Evolutionary conservation across 306 rosid genomes (phyloP).

Genomic region (Glycyrrhiza uralensis): DNA sequence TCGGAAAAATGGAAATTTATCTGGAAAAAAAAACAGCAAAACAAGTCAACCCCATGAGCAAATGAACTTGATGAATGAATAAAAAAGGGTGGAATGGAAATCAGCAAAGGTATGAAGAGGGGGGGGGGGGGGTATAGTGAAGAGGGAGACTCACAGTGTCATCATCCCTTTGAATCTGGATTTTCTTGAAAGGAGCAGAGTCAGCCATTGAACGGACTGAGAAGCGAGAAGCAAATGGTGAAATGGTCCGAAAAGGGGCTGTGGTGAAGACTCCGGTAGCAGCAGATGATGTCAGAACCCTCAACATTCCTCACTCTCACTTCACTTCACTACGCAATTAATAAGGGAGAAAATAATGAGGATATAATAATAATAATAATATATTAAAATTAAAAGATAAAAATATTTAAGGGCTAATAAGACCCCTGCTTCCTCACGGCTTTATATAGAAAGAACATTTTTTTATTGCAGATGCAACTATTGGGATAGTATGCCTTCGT

Average conservation of each 20-base stretch:
- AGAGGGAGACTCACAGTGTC: conserved; percentile 49
- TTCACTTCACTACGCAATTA: not conserved
- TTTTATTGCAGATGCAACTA: too few relatives aligned
- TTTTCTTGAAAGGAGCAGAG: conserved; percentile 73
- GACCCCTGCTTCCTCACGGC: too few relatives aligned
- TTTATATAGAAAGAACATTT: too few relatives aligned
- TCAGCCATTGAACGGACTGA: conserved; percentile 77
- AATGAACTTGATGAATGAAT: too few relatives aligned
- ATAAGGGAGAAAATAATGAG: too few relatives aligned
- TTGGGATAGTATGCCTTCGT: too few relatives aligned
- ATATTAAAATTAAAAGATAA: too few relatives aligned
- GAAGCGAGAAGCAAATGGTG: conserved; percentile 38
- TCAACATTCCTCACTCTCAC: conserved; percentile 28
- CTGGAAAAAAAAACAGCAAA: not conserved
- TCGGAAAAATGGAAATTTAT: not conserved
- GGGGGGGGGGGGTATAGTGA: not conserved
- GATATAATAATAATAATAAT: too few relatives aligned
- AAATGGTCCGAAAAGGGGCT: conserved; percentile 27
- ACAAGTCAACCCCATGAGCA: not conserved
- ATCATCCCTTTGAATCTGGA: conserved; percentile 71
- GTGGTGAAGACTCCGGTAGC: conserved; percentile 32
- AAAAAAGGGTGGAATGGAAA: not conserved
- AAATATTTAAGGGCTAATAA: too few relatives aligned
- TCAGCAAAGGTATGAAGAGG: not conserved
- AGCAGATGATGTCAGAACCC: conserved; percentile 26